Evolutionary conservation across 495 filamentous ascomycete species (phyloP).

Genomic region (Neurospora hispaniola): DNA sequence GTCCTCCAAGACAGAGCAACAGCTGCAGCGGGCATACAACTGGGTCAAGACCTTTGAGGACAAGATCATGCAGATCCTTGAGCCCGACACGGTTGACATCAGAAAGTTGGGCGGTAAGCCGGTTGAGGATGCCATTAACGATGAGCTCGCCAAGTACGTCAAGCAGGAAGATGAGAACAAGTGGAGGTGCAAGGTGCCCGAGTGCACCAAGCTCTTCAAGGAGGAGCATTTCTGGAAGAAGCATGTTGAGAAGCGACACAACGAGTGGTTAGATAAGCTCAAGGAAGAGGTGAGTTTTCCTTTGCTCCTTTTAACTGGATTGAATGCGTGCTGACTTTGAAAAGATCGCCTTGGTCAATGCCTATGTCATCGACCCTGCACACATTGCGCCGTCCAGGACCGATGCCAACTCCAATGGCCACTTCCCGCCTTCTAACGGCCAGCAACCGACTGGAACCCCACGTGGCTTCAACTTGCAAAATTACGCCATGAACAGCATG

Average conservation of each 20-base stretch:
- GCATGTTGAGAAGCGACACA: slow-evolving; percentile 92
- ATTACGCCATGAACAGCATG: slow-evolving; percentile 46
- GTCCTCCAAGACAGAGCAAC: slow-evolving; percentile 70
- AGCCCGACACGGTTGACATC: slow-evolving; percentile 78
- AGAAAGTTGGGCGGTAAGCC: slow-evolving; percentile 83
- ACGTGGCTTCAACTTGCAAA: slow-evolving; percentile 79
- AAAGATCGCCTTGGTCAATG: slow-evolving; percentile 79
- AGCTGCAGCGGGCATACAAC: slow-evolving; percentile 89
- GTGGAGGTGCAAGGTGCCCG: slow-evolving; percentile 90
- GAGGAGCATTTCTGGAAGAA: slow-evolving; percentile 95
- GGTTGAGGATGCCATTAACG: slow-evolving; percentile 71
- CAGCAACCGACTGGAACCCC: slow-evolving; percentile 74
- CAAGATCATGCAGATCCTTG: slow-evolving; percentile 82
- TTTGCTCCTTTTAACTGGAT: not conserved
- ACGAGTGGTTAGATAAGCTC: slow-evolving; percentile 74
- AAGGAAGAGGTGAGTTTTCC: slow-evolving; percentile 62
- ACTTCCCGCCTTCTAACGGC: slow-evolving; percentile 71
- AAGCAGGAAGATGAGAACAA: slow-evolving; percentile 97
- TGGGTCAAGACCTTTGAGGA: slow-evolving; percentile 99
- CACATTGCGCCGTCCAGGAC: slow-evolving; percentile 86
- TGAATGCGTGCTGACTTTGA: not conserved
- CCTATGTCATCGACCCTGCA: slow-evolving; percentile 85
- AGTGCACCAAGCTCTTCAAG: slow-evolving; percentile 95
- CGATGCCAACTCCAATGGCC: slow-evolving; percentile 95
- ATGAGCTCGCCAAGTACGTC: slow-evolving; percentile 77